A percentile compares a stretch with the other conserved stretches of the same genome.
Conservation (phyloP, 2,329 filamentous ascomycete species). For the Pseudogymnoascus sp. region DNA sequence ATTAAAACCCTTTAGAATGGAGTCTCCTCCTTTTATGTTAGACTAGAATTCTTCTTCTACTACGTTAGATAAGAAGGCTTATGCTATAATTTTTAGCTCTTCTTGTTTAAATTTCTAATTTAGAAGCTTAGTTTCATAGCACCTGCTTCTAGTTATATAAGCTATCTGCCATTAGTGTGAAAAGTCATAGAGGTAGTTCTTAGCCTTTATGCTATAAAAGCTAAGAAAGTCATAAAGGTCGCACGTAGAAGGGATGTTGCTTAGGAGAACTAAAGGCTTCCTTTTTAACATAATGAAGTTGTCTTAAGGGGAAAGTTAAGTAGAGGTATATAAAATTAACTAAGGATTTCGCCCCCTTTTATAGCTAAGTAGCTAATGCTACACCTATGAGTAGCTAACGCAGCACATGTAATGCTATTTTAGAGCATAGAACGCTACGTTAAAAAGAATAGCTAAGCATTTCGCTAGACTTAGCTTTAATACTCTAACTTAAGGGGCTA, state of each 20-base stretch:
- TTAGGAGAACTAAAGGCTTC: not conserved
- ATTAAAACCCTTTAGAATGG: not conserved
- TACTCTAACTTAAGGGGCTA: not conserved
- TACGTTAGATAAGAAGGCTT: conserved; percentile 10
- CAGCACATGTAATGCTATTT: not conserved
- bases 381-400: not conserved
- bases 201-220: not conserved
- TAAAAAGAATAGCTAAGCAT: not conserved
- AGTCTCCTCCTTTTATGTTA: not conserved
- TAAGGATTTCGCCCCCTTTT: not conserved
- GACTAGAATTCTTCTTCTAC: conserved; percentile 13
- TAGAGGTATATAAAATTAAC: not conserved
- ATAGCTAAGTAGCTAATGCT: not conserved
- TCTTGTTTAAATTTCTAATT: conserved; percentile 11
- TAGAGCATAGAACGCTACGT: not conserved
- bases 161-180: conserved; percentile 11
- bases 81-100: conserved; percentile 10
- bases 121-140: not conserved
- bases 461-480: not conserved
- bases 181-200: conserved; percentile 9
- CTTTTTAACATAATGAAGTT: not conserved
- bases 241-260: conserved; percentile 13
- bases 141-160: not conserved
- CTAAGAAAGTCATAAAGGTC: conserved; percentile 12
- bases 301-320: not conserved